Evolutionary conservation across 2,329 filamentous ascomycete genomes (phyloP).

Genomic region (Monosporascus ibericus): DNA sequence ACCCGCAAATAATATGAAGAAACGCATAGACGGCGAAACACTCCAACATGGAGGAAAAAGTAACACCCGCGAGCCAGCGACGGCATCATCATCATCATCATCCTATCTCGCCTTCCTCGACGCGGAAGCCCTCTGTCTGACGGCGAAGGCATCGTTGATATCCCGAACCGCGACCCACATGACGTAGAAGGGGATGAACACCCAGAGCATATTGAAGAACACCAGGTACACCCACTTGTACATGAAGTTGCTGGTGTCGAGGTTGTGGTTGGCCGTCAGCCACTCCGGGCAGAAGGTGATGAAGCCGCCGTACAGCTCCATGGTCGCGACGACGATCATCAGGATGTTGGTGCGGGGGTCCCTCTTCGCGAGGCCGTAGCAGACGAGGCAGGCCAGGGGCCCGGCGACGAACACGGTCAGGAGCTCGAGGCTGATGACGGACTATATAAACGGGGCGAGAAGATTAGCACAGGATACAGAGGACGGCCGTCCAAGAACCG

Average conservation of each 20-base stretch:
- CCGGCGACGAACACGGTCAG: slow-evolving; percentile 59
- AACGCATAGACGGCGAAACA: no score
- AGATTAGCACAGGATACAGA: slow-evolving; percentile 2
- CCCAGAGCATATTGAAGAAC: slow-evolving; percentile 66
- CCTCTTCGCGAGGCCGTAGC: slow-evolving; percentile 52
- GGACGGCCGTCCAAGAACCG: background rate
- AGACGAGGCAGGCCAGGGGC: slow-evolving; percentile 53
- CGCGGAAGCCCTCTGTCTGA: slow-evolving; percentile 25
- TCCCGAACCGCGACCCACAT: slow-evolving; percentile 49
- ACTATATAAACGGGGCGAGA: slow-evolving; percentile 22
- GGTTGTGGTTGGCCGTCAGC: slow-evolving; percentile 55
- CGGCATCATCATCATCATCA: no score
- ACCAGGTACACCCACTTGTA: slow-evolving; percentile 61
- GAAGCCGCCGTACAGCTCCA: slow-evolving; percentile 62
- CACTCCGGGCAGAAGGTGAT: slow-evolving; percentile 69
- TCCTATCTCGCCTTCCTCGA: slow-evolving; percentile 27
- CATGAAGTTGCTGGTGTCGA: slow-evolving; percentile 63
- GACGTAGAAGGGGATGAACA: slow-evolving; percentile 55
- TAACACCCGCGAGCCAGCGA: no score
- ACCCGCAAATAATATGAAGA: no score
- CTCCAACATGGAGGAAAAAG: no score
- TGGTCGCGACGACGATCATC: slow-evolving; percentile 60
- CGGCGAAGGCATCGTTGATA: slow-evolving; percentile 47
- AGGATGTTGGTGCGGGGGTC: slow-evolving; percentile 51
- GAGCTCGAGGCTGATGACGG: slow-evolving; percentile 58